Evolutionary conservation across 225 moss, liverwort and hornwort species (phyloP), one percentile per base, ranked within the genome.

Genomic region (Lunularia cruciata): DNA sequence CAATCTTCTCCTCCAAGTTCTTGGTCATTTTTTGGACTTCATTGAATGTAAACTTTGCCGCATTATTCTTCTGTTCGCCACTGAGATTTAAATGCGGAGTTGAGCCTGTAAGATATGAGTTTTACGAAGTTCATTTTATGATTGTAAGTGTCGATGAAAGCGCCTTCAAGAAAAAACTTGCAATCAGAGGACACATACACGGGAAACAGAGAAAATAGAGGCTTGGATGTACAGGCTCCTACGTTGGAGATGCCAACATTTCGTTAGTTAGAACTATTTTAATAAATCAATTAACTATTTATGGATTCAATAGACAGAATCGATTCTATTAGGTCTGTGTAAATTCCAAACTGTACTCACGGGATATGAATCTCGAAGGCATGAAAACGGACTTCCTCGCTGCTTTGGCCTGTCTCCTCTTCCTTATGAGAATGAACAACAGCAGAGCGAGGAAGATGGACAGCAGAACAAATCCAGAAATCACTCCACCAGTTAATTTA

Each of bases 1-100:
- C 76, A 25, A 76, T 70, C 58, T 72, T 72, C 25, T 32, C 47
- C 5, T 35, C 20, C 31, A 58, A 72, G 37, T 67, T 53, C 5
- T 53, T 34, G 1, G 68, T 68, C 27, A 58, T 47, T 20, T 39
- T 19, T 30, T 22, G 32, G 1, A 76, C 46, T 25, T 76, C 53
- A 31, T 69, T 39, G 7, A 22, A 12, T 1, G 40, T 38, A 39
- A 61, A 61, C 19, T 3, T 16, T 14, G 57, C 57, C 15, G 57
- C 16, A 13, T 30, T 19, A 23, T 12, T 27, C 11, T 26, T 54
- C 27, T 57, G 33, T 2, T 34, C 57, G 19, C 33, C 32, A 57
- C 18, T 57, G 11, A 57, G 16, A n/a, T 49, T 49, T 20, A n/a
- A 20, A 56, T 13, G 2, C 14, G 27, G 28, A 33, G 2, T 34